Percentiles rank a stretch among this genome's conserved stretches.
Conservation (phyloP, 2,329 filamentous ascomycete genomes). For the Colletotrichum limetticola region DNA sequence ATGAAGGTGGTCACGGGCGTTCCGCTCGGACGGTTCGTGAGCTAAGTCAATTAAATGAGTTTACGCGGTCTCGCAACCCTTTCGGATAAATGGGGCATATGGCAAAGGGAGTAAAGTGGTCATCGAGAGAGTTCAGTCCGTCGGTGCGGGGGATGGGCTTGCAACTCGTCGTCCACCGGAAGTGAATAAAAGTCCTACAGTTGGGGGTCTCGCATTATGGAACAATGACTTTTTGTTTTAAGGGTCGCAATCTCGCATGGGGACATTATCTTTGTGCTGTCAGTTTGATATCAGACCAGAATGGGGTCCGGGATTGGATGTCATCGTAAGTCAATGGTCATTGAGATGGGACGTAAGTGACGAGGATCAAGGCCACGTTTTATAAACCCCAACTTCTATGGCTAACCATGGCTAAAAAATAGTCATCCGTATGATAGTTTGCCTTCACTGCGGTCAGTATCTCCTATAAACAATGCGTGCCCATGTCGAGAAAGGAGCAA, state of each 20-base stretch:
- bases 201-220: neutral
- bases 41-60: neutral
- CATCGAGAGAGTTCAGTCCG: neutral
- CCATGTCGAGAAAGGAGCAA: neutral
- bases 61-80: neutral
- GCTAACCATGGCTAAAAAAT: neutral
- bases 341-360: neutral
- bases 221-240: neutral
- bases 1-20: slow-evolving; percentile 1
- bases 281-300: slow-evolving; percentile 17
- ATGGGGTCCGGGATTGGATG: neutral
- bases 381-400: neutral
- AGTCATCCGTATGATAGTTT: neutral
- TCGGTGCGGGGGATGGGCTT: neutral
- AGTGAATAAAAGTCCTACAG: neutral
- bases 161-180: neutral
- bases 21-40: slow-evolving; percentile 8
- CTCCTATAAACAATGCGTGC: no score
- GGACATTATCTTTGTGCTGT: slow-evolving; percentile 1
- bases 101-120: neutral
- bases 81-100: neutral
- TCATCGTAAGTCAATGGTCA: neutral
- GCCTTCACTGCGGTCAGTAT: neutral
- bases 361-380: neutral
- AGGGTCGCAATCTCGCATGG: slow-evolving; percentile 16